Conservation (phyloP, 192 early-diverging fungal genomes). For the Thoreauomyces humboldtii region DNA sequence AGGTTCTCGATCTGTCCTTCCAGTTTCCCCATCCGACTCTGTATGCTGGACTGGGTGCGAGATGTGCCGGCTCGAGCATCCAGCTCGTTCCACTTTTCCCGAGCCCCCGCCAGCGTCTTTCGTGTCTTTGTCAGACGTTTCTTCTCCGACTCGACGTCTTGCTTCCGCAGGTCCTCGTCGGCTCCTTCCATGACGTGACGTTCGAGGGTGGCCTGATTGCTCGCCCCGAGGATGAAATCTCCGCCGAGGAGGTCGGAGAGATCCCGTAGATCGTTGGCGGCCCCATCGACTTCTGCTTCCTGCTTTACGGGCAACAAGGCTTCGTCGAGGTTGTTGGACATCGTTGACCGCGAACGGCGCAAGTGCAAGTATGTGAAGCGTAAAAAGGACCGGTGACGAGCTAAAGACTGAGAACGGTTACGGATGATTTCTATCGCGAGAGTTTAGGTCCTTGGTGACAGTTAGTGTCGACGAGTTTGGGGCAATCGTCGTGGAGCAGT, state of each 20-base stretch:
- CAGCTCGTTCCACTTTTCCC: slow-evolving; percentile 9
- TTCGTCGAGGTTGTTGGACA: no score
- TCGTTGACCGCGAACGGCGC: no score
- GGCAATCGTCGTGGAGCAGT: no score
- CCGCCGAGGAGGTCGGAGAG: slow-evolving; percentile 19
- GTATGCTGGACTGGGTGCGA: neutral
- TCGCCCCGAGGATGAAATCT: slow-evolving; percentile 31
- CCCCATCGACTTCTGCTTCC: no score
- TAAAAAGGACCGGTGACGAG: no score
- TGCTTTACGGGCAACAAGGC: no score
- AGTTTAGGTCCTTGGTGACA: no score
- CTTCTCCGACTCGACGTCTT: slow-evolving; percentile 61
- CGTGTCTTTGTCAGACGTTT: slow-evolving; percentile 59
- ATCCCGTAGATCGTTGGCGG: slow-evolving; percentile 13
- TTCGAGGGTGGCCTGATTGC: slow-evolving; percentile 66
- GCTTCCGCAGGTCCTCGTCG: slow-evolving; percentile 54
- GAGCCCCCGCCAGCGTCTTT: slow-evolving; percentile 9
- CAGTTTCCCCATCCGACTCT: neutral
- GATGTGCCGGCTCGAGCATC: neutral
- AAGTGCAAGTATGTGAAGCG: no score
- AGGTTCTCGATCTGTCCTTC: slow-evolving; percentile 21
- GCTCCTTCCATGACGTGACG: slow-evolving; percentile 63
- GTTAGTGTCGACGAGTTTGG: no score
- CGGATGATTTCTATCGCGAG: no score
- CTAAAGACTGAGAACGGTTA: no score